Evolutionary conservation across 805 yeast genomes (phyloP).

Genomic region (Wickerhamiella alocasiicola): DNA sequence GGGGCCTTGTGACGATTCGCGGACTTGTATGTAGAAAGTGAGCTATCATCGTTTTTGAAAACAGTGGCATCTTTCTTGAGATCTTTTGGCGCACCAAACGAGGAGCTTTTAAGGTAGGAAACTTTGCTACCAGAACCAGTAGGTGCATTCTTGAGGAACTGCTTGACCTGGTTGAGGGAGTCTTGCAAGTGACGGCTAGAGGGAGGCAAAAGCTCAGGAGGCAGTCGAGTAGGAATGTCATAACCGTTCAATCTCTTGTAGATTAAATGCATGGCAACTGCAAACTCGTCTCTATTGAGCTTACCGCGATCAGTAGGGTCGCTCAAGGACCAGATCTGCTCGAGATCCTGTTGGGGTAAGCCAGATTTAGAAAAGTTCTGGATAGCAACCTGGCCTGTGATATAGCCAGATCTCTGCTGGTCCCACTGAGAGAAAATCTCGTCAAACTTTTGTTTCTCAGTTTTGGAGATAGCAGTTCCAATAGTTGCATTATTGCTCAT

Average conservation of each 20-base stretch:
- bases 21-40: constrained; percentile 48
- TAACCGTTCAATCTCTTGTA: constrained; percentile 82
- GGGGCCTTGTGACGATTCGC: constrained; percentile 45
- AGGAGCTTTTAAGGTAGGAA: constrained; percentile 26
- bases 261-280: constrained; percentile 94
- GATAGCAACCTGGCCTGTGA: constrained; percentile 74
- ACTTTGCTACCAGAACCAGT: constrained; percentile 14
- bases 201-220: constrained; percentile 84
- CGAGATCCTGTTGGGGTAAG: constrained; percentile 70
- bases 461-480: constrained; percentile 73
- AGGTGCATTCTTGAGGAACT: constrained; percentile 34
- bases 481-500: constrained; percentile 38
- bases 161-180: constrained; percentile 57
- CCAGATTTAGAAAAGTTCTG: constrained; percentile 86
- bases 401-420: constrained; percentile 46
- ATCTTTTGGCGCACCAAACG: constrained; percentile 25
- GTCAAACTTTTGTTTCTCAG: constrained; percentile 76
- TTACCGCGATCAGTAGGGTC: constrained; percentile 75
- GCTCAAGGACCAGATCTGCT: constrained; percentile 79
- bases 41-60: constrained; percentile 63
- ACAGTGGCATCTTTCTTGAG: constrained; percentile 38
- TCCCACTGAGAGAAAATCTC: constrained; percentile 87
- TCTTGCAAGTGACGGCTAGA: constrained; percentile 64
- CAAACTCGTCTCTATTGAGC: constrained; percentile 79
- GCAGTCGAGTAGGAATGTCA: constrained; percentile 69